Percentiles rank a stretch among this genome's conserved stretches.
These are phyloP conservation scores for Globisporangium uncinulatum DNA, from an alignment of 352 stramenopile species.

Conservation along the genomic window DNA sequence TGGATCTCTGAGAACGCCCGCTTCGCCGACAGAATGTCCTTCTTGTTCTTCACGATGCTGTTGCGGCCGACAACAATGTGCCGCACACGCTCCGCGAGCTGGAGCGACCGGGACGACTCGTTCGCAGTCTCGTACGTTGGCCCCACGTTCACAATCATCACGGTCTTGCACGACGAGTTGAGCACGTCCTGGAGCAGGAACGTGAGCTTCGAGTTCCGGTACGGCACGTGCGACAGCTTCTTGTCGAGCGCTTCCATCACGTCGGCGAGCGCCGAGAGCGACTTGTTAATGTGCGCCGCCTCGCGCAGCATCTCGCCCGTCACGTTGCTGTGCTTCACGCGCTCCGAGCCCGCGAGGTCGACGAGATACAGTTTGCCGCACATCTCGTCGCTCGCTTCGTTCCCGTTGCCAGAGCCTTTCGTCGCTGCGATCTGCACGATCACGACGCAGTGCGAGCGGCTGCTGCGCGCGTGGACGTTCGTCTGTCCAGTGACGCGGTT, in stretches of 20 bases:
- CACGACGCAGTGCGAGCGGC: conserved; percentile 90
- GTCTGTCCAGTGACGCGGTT: conserved; percentile 85
- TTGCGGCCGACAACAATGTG: conserved; percentile 78
- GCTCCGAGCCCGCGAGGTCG: conserved; percentile 89
- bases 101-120: conserved; percentile 86
- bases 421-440: conserved; percentile 86
- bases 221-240: conserved; percentile 92
- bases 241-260: conserved; percentile 90
- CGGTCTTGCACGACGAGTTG: conserved; percentile 87
- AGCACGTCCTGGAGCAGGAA: conserved; percentile 93
- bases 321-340: conserved; percentile 89
- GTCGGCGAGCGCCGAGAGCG: conserved; percentile 90
- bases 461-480: conserved; percentile 87
- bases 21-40: conserved; percentile 87
- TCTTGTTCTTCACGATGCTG: conserved; percentile 81
- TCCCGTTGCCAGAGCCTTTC: conserved; percentile 20
- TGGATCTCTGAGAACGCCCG: conserved; percentile 94
- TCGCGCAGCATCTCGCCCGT: conserved; percentile 79
- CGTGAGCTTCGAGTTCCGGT: conserved; percentile 98
- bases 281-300: conserved; percentile 85
- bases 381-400: conserved; percentile 37
- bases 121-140: conserved; percentile 75
- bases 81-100: conserved; percentile 78
- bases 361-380: conserved; percentile 91
- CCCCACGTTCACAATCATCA: conserved; percentile 93